Evolutionary conservation across 1,284 basidiomycete species (phyloP).

Genomic region (Termitomyces sp.): DNA sequence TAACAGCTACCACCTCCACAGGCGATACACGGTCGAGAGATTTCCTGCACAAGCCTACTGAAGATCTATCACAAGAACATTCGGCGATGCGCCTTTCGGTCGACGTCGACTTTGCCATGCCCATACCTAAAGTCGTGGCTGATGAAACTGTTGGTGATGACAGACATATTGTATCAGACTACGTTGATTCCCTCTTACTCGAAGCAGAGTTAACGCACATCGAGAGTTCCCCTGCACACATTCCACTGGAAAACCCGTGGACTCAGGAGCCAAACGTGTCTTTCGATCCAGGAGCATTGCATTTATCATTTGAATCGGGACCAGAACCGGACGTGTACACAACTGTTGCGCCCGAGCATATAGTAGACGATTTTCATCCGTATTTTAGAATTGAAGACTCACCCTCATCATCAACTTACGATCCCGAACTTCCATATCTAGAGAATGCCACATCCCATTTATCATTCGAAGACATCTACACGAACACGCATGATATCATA

Average conservation of each 20-base stretch:
- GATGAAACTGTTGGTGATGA: slow-evolving; percentile 7
- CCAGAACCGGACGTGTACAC: slow-evolving; percentile 8
- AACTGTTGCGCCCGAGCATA: background rate
- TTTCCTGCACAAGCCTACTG: background rate
- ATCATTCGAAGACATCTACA: background rate
- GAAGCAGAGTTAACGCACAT: background rate
- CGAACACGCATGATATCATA: background rate
- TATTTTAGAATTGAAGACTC: background rate
- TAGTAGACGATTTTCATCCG: slow-evolving; percentile 4
- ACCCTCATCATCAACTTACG: background rate
- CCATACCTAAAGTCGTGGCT: slow-evolving; percentile 5
- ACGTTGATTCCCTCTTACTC: slow-evolving; percentile 1
- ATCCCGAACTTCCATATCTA: background rate
- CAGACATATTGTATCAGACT: slow-evolving; percentile 3
- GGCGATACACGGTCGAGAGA: background rate
- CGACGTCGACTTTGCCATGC: slow-evolving; percentile 4
- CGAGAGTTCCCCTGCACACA: background rate
- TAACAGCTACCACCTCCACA: background rate
- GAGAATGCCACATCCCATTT: background rate
- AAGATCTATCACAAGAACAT: background rate
- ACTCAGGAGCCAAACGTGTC: background rate
- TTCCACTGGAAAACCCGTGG: slow-evolving; percentile 11
- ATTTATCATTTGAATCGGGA: background rate
- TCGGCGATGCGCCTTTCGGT: background rate
- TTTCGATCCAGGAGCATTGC: background rate